Conservation (phyloP, 768 basidiomycete genomes). For the Boletus rubroflammeus region DNA sequence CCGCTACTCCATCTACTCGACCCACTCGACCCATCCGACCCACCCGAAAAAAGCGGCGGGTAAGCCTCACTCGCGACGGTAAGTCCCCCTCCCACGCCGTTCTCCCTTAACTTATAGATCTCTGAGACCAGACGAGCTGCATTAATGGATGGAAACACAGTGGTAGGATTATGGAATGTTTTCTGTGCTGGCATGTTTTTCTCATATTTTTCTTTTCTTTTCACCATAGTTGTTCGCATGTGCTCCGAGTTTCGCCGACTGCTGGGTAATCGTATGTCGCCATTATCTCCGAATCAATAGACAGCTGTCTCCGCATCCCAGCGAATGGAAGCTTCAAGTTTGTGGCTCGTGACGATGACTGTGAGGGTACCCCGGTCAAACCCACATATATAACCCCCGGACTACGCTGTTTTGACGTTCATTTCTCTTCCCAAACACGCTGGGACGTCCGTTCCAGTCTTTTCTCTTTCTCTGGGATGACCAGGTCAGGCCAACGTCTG, state of each 20-base stretch:
- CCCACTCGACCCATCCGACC: too few species aligned
- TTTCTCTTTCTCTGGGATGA: neutral
- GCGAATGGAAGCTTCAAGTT: too few species aligned
- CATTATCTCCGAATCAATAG: too few species aligned
- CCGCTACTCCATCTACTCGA: too few species aligned
- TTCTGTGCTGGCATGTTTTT: neutral
- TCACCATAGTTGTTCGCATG: neutral
- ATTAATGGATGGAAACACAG: too few species aligned
- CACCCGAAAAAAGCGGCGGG: too few species aligned
- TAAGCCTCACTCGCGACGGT: too few species aligned
- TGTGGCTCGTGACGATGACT: conserved; percentile 1
- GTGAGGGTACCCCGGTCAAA: conserved; percentile 15
- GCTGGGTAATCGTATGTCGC: neutral
- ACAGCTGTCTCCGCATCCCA: too few species aligned
- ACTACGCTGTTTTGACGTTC: neutral
- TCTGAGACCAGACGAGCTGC: too few species aligned
- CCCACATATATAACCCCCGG: neutral
- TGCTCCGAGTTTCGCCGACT: neutral
- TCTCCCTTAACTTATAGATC: too few species aligned
- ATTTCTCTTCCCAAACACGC: neutral
- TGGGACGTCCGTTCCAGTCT: neutral
- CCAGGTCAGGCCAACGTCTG: neutral
- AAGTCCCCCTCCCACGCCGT: too few species aligned
- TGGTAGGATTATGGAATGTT: neutral
- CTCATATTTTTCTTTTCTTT: neutral